Percentiles rank a stretch among this genome's conserved stretches.
phyloP scores from a whole-genome alignment of 768 basidiomycete genomes.

The Lentinula raphanica region DNA sequence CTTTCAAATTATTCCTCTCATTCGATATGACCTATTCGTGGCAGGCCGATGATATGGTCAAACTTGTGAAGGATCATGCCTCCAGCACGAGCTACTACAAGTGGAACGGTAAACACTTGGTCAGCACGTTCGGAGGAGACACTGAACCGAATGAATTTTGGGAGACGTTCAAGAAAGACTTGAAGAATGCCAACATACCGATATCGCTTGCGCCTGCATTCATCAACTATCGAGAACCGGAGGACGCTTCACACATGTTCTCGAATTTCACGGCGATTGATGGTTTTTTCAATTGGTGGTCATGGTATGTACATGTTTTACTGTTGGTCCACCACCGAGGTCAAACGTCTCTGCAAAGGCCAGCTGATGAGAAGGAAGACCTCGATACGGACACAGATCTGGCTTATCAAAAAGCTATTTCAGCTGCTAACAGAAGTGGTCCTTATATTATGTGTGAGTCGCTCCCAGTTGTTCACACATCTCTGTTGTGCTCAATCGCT shows the following conservation, averaged over 20 bases:
- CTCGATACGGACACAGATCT: slow-evolving; percentile 22
- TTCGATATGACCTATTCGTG: slow-evolving; percentile 28
- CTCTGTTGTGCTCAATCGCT: too few relatives aligned
- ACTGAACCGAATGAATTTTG: slow-evolving; percentile 23
- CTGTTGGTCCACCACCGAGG: neutral
- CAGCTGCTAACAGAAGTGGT: slow-evolving; percentile 11
- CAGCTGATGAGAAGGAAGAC: slow-evolving; percentile 15
- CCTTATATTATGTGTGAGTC: slow-evolving; percentile 25
- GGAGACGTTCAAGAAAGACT: slow-evolving; percentile 9
- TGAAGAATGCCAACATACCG: slow-evolving; percentile 18
- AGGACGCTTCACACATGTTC: slow-evolving; percentile 13
- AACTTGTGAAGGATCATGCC: slow-evolving; percentile 22
- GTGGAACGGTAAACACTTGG: slow-evolving; percentile 22
- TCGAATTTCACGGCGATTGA: slow-evolving; percentile 22
- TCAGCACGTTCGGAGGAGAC: slow-evolving; percentile 34
- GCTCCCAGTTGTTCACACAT: neutral
- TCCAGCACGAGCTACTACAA: slow-evolving; percentile 23
- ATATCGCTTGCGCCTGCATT: slow-evolving; percentile 27
- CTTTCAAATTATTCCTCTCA: slow-evolving; percentile 32
- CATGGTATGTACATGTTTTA: slow-evolving; percentile 20
- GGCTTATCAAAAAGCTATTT: slow-evolving; percentile 17
- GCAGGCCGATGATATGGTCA: slow-evolving; percentile 14
- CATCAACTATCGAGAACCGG: slow-evolving; percentile 21
- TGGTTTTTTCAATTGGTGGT: slow-evolving; percentile 32
- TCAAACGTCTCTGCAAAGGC: slow-evolving; percentile 6